Evolutionary conservation across 1,284 basidiomycete genomes (phyloP).

Genomic region (Chiua sp.): DNA sequence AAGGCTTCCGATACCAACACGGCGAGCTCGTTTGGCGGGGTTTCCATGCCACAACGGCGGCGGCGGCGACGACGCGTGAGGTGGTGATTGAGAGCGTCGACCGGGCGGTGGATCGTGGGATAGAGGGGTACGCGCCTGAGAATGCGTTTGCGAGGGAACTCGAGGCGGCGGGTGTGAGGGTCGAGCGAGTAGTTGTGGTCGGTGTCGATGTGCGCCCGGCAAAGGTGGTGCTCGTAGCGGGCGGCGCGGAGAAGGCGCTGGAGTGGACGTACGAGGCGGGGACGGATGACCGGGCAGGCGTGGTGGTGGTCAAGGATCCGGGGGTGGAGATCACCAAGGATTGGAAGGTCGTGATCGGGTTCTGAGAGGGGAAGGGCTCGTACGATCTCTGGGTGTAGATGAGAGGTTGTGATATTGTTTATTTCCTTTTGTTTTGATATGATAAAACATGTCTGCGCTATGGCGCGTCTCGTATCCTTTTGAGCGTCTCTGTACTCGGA

Average conservation of each 20-base stretch:
- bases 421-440: too few relatives aligned
- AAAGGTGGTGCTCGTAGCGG: slow-evolving; percentile 60
- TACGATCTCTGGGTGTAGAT: too few relatives aligned
- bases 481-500: too few relatives aligned
- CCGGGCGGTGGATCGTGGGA: slow-evolving; percentile 51
- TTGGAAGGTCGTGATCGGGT: slow-evolving; percentile 67
- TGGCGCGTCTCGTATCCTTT: too few relatives aligned
- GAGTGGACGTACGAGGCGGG: slow-evolving; percentile 30
- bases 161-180: slow-evolving; percentile 57
- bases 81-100: slow-evolving; percentile 61
- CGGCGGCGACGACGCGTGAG: slow-evolving; percentile 37
- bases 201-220: slow-evolving; percentile 72
- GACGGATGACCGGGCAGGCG: slow-evolving; percentile 63
- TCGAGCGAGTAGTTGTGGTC: slow-evolving; percentile 83
- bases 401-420: too few relatives aligned
- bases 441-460: too few relatives aligned
- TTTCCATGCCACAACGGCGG: slow-evolving; percentile 61
- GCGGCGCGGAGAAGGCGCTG: slow-evolving; percentile 58
- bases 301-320: slow-evolving; percentile 82
- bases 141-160: slow-evolving; percentile 78
- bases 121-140: slow-evolving; percentile 54
- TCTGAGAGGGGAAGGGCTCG: slow-evolving; percentile 16
- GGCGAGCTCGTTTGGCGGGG: slow-evolving; percentile 88
- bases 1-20: slow-evolving; percentile 77
- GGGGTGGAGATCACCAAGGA: slow-evolving; percentile 66